phyloP scores from a whole-genome alignment of 2,329 filamentous ascomycete species.

The Colletotrichum sp. region DNA sequence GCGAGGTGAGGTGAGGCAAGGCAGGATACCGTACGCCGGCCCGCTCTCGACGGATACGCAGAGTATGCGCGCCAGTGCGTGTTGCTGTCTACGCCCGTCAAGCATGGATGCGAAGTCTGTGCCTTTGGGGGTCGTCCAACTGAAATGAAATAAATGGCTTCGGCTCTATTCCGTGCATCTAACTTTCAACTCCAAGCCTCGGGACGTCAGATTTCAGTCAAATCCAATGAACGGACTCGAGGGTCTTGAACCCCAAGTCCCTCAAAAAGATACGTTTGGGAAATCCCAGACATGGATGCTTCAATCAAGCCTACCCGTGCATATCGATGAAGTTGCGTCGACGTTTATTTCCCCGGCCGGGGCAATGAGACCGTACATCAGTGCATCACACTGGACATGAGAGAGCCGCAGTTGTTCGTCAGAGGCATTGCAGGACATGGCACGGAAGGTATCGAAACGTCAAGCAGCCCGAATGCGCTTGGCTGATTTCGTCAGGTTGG shows the following conservation, averaged over 20 bases:
- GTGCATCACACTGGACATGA: background rate
- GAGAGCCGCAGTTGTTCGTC: background rate
- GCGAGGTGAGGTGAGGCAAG: background rate
- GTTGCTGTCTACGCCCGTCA: background rate
- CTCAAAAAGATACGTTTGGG: background rate
- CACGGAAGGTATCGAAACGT: background rate
- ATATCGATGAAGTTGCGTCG: background rate
- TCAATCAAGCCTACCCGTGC: background rate
- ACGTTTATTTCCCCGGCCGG: background rate
- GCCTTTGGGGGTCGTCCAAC: background rate
- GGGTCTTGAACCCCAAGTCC: background rate
- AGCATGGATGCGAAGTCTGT: background rate
- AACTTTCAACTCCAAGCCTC: background rate
- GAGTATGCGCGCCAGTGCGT: slow-evolving; percentile 7
- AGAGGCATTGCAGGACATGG: background rate
- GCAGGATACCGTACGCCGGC: background rate
- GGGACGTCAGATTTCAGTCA: background rate
- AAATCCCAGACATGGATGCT: background rate
- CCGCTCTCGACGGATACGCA: background rate
- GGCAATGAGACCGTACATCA: background rate
- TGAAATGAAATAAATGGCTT: background rate
- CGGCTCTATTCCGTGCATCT: background rate
- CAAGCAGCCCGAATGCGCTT: background rate
- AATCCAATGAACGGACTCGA: background rate
- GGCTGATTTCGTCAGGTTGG: background rate